Evolutionary conservation across 148 eudicot genomes (phyloP).

Genomic region (Camellia japonica): DNA sequence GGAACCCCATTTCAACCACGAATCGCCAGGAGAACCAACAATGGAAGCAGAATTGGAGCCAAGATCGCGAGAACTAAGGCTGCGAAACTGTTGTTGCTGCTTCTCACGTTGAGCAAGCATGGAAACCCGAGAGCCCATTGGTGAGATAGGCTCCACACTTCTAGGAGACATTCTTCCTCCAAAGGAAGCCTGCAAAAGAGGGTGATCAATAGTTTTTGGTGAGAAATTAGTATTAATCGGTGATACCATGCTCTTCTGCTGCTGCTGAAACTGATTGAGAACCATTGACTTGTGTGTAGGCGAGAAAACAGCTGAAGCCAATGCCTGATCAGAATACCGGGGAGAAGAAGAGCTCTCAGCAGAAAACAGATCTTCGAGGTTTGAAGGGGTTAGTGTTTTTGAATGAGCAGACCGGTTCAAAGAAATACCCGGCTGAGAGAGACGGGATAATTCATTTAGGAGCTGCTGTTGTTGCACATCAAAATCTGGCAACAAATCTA

Average conservation of each 20-base stretch:
- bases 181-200: conserved; percentile 37
- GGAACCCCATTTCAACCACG: conserved; percentile 50
- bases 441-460: conserved; percentile 43
- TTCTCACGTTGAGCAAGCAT: conserved; percentile 48
- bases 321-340: conserved; percentile 37
- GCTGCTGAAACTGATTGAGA: conserved; percentile 68
- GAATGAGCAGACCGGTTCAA: conserved; percentile 44
- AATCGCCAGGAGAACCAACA: conserved; percentile 37
- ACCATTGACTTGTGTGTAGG: conserved; percentile 60
- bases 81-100: conserved; percentile 51
- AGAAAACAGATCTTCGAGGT: conserved; percentile 57
- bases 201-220: conserved; percentile 47
- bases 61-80: conserved; percentile 73
- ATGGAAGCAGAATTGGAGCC: conserved; percentile 37
- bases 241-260: conserved; percentile 56
- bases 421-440: conserved; percentile 30
- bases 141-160: conserved; percentile 61
- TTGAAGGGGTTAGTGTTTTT: conserved; percentile 50
- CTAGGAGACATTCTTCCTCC: conserved; percentile 72
- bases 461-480: conserved; percentile 52
- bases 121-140: conserved; percentile 52
- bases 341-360: conserved; percentile 69
- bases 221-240: conserved; percentile 61
- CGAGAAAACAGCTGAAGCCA: conserved; percentile 49
- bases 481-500: conserved; percentile 27